These are phyloP conservation scores for Sordariomycetes sp. DNA, from an alignment of 2,329 filamentous ascomycete genomes.

Conservation along the genomic window DNA sequence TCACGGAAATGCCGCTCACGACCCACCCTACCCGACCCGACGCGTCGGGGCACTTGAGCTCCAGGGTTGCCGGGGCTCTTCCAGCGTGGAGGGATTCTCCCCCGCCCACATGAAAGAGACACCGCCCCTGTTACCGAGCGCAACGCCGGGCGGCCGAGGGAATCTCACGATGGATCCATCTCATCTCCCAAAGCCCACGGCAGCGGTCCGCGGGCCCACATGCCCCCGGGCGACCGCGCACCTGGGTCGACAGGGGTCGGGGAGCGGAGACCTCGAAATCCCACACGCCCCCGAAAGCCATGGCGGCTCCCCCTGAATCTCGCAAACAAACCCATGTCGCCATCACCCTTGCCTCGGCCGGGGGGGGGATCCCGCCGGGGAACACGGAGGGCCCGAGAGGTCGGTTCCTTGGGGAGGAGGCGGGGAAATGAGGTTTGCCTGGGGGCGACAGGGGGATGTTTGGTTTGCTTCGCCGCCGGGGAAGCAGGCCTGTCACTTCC, in stretches of 20 bases:
- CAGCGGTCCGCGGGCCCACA: no score
- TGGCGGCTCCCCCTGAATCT: not conserved
- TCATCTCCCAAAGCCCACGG: no score
- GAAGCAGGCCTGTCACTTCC: not conserved
- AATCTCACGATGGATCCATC: no score
- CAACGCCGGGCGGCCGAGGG: no score
- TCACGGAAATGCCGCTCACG: no score
- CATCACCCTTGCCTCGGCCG: not conserved
- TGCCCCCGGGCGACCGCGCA: not conserved
- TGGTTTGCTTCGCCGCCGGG: not conserved
- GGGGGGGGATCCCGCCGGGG: not conserved
- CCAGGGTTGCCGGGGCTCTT: no score
- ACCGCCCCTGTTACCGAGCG: no score
- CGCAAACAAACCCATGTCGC: not conserved
- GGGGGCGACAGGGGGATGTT: not conserved
- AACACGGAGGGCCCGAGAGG: not conserved
- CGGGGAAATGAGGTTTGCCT: not conserved
- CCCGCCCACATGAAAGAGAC: no score
- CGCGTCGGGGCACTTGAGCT: no score
- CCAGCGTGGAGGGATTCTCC: no score
- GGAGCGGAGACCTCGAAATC: not conserved
- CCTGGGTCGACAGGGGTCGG: not conserved
- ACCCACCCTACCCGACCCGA: no score
- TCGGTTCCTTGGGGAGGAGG: not conserved
- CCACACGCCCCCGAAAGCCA: not conserved